Conservation (phyloP, 2,329 filamentous ascomycete genomes). For the Diaporthe capsici region DNA sequence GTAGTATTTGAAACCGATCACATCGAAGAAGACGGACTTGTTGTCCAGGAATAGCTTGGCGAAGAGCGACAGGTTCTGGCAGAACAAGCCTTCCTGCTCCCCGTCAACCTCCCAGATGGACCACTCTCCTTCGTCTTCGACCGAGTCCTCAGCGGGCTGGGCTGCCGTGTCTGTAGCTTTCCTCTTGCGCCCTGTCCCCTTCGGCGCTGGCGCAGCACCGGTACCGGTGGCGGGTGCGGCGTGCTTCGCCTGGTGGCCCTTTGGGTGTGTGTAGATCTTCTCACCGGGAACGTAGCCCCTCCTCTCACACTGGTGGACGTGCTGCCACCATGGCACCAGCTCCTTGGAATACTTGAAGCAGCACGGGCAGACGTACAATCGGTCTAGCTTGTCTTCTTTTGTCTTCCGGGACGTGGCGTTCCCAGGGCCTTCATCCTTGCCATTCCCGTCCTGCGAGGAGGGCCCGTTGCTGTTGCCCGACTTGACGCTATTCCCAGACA, state of each 20-base stretch:
- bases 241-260: slow-evolving; percentile 58
- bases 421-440: slow-evolving; percentile 48
- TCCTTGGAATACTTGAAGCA: slow-evolving; percentile 93
- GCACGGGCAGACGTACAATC: slow-evolving; percentile 88
- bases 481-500: slow-evolving; percentile 49
- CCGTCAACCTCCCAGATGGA: slow-evolving; percentile 95
- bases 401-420: slow-evolving; percentile 33
- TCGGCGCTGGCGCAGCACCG: slow-evolving; percentile 47
- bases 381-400: slow-evolving; percentile 65
- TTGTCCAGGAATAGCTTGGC: slow-evolving; percentile 98
- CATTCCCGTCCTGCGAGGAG: slow-evolving; percentile 43
- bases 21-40: slow-evolving; percentile 98
- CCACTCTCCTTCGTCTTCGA: slow-evolving; percentile 78
- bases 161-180: slow-evolving; percentile 50
- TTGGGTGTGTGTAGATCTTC: slow-evolving; percentile 79
- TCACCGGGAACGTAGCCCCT: slow-evolving; percentile 71
- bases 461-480: slow-evolving; percentile 52
- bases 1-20: slow-evolving; percentile 94
- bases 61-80: slow-evolving; percentile 95
- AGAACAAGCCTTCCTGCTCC: slow-evolving; percentile 87
- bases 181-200: slow-evolving; percentile 54
- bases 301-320: slow-evolving; percentile 70
- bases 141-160: slow-evolving; percentile 57
- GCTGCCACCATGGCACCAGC: slow-evolving; percentile 69
- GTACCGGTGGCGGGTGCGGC: slow-evolving; percentile 42